Evolutionary conservation across 2,329 filamentous ascomycete genomes (phyloP), one percentile per base, ranked within the genome.

Genomic region (Thermochaetoides dissita): DNA sequence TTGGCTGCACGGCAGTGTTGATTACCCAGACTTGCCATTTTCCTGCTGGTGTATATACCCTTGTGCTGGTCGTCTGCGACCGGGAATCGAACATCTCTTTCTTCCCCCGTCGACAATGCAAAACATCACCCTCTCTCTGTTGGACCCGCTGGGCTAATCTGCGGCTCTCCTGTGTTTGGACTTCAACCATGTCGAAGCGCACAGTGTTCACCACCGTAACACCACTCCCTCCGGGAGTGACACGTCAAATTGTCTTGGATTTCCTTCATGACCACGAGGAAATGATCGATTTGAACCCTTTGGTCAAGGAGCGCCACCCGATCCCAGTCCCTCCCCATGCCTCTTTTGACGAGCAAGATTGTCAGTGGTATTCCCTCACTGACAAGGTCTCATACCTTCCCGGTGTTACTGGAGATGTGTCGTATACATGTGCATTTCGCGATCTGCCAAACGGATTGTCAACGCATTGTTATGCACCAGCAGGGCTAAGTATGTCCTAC

Each of bases 271-370:
- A 81, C 59, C 85, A 93, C 62, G 59, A 71, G 39, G 79, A 79
- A 52, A 93, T 94, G 80, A 93, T 94, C 55, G 81, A 89, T 56
- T 67, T 94, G 44, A 94, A 93, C 59, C 86, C 86, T 1, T 69
- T 93, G 38, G 81, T 94, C 42, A 76, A 81, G 48, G 77, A 82
- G 46, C 74, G 84, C 44, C 72, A 79, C 51, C 69, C 68, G 30
- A 84, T 84, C 60, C 69, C 73, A 37, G 70, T 84, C 2, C 84
- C 85, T 0, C 55, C 69, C 24, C 72, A 79, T 55, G 79, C 81
- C 9, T 66, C 74, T 0, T 64, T 75, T 10, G 84, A 91, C 51
- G 86, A 94, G 63, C 74, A 69, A 46, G 66, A 74, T 48, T 82
- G 78, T 51, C 66, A 66, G 11, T 94, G 87, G 87, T 93, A 88